Evolutionary conservation across 164 flowering plant species (phyloP).

Genomic region (Magnolia officinalis): DNA sequence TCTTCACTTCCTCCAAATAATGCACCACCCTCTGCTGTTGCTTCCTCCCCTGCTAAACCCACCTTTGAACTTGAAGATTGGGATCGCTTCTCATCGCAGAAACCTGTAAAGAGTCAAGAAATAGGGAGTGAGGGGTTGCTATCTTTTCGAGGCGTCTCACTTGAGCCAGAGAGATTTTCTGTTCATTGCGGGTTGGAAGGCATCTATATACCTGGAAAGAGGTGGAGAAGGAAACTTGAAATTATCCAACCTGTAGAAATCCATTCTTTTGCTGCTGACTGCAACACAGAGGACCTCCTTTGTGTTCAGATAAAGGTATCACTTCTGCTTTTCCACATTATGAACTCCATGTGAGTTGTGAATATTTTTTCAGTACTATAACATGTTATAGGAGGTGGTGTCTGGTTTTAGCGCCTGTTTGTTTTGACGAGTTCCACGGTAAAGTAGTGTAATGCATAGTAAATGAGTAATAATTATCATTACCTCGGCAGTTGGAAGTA

Average conservation of each 20-base stretch:
- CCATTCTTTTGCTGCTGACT: slow-evolving; percentile 76
- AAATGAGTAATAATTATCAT: no score
- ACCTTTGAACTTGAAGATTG: slow-evolving; percentile 66
- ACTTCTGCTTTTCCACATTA: not conserved
- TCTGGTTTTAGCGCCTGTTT: not conserved
- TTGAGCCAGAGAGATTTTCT: slow-evolving; percentile 87
- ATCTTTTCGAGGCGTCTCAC: slow-evolving; percentile 82
- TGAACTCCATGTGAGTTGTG: not conserved
- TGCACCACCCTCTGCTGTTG: slow-evolving; percentile 34
- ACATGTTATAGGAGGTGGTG: not conserved
- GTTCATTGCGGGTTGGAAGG: slow-evolving; percentile 94
- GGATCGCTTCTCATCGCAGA: slow-evolving; percentile 55
- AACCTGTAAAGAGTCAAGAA: slow-evolving; percentile 39
- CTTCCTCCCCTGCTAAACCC: slow-evolving; percentile 51
- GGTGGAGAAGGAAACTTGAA: slow-evolving; percentile 92
- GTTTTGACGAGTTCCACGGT: no score
- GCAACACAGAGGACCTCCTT: slow-evolving; percentile 91
- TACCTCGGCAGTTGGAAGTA: no score
- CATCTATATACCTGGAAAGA: slow-evolving; percentile 79
- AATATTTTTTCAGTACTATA: not conserved
- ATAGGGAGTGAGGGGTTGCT: slow-evolving; percentile 53
- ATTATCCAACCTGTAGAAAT: slow-evolving; percentile 90
- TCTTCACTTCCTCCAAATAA: slow-evolving; percentile 74
- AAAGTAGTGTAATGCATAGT: no score
- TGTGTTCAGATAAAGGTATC: slow-evolving; percentile 92